Evolutionary conservation across 495 filamentous ascomycete species (phyloP).

Genomic region (Neurospora discreta): DNA sequence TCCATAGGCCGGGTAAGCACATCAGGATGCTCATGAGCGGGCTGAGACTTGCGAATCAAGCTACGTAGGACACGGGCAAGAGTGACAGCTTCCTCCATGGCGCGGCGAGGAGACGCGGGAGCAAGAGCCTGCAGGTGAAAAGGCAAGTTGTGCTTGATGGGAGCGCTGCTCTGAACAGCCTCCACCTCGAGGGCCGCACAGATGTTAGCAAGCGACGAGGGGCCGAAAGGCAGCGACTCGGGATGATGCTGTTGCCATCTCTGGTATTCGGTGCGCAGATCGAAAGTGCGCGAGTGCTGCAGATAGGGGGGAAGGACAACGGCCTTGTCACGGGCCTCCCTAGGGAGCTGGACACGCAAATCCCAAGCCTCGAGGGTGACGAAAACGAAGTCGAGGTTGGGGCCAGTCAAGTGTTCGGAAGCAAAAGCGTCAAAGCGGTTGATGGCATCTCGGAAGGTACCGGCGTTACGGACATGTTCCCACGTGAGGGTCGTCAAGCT

Average conservation of each 20-base stretch:
- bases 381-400: constrained; percentile 91
- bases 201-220: constrained; percentile 89
- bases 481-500: constrained; percentile 96
- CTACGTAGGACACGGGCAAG: constrained; percentile 84
- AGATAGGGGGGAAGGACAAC: constrained; percentile 94
- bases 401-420: constrained; percentile 69
- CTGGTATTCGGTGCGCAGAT: constrained; percentile 93
- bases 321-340: constrained; percentile 94
- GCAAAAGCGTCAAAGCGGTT: constrained; percentile 89
- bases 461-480: constrained; percentile 96
- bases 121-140: constrained; percentile 96
- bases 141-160: constrained; percentile 96
- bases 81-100: constrained; percentile 95
- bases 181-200: constrained; percentile 96
- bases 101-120: constrained; percentile 90
- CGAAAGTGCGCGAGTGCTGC: constrained; percentile 93
- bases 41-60: constrained; percentile 90
- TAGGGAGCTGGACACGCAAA: constrained; percentile 90
- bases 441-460: constrained; percentile 92
- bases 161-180: constrained; percentile 88
- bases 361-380: constrained; percentile 98
- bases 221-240: constrained; percentile 91
- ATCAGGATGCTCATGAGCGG: constrained; percentile 83
- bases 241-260: constrained; percentile 97
- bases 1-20: constrained; percentile 92